Base-by-base conservation (phyloP, 257 asterid species). In the Primulina eburnea region DNA sequence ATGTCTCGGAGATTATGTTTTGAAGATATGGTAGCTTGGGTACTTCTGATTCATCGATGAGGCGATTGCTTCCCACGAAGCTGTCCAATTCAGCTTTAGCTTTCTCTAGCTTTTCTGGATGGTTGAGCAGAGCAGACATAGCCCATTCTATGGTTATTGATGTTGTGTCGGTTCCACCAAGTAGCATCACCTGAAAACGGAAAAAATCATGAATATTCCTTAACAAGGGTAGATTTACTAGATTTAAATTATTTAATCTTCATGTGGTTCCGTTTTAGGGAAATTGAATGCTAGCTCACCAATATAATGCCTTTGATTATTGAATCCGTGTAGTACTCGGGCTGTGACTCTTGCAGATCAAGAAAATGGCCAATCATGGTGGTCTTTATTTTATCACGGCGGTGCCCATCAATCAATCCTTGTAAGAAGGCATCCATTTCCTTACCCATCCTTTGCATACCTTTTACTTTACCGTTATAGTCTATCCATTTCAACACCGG, bases 91-190 rank as follows among this genome's bases (percentile, higher is more conserved):
- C 83, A 20, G 37, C 60, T 78, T 70, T 75, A n/a, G 83, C 81
- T 69, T 70, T 81, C 9, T 75, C 71, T 56, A 78, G 20, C 60
- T 62, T 74, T 53, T 67, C 67, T 1, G 83, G 86, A 62, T 78
- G 83, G 71, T 81, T 81, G 2, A 81, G 79, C 61, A 81, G 18
- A 65, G 59, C 74, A 1, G 83, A 68, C 69, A 78, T 69, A 4
- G 83, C 83, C 83, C 83, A 81, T 64, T 81, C 81, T 5, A 78
- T 12, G 4, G 83, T 78, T 58, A 67, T 75, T 0, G 86, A 56
- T 38, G 86, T 72, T 8, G 82, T 73, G 62, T 77, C 78, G 11
- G 72, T 58, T 29, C 82, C 78, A 11, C 73, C 82, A 38, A 62
- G 60, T 47, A 77, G 43, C 78, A 77, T 63, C 37, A 69, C 69